Evolutionary conservation across 2,329 filamentous ascomycete genomes (phyloP), one percentile per base, ranked within the genome.

Genomic region (Phialophora chinensis): DNA sequence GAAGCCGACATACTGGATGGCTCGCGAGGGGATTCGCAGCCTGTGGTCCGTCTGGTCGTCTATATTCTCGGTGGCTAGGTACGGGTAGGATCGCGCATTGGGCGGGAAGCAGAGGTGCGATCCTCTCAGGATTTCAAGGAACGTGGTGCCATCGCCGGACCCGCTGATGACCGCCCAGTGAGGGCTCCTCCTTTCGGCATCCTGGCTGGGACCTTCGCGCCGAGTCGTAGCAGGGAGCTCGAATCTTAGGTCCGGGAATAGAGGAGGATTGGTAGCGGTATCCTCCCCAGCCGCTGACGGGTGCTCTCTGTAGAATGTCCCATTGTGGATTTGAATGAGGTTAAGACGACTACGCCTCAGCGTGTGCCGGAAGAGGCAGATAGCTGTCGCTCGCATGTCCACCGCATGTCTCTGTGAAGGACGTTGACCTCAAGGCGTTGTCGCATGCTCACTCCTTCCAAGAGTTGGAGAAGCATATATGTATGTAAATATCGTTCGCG

Each of bases 1-100:
- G 74, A 98, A 98, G 0, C 95, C 94, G 10, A 98, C 93, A 81
- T 97, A 94, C 72, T 90, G 89, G 65, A 99, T 90, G 0, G 92
- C 92, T 70, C 84, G 84, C 12, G 83, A 82, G 0, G 90, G 87
- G 60, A 82, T 85, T 53, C 86, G 84, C 56, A 91, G 77, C 2
- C 82, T 80, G 25, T 77, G 74, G 62, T 76, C 78, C 69, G 82
- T 83, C 72, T 80, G 84, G 5, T 74, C 67, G 2, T 85, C 80
- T 6, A 92, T 84, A 5, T 85, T 83, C 56, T 86, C 84, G 2
- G 85, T 87, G 14, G 89, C 85, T 1, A 98, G 85, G 75, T 90
- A 91, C 0, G 95, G 95, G 75, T 89, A 97, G 6, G 88, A 87
- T 54, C 93, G 86, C 1, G 91, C 90, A 3, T 83, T 85, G 0